phyloP scores from a whole-genome alignment of 768 basidiomycete species.

The Lactarius sp. region DNA sequence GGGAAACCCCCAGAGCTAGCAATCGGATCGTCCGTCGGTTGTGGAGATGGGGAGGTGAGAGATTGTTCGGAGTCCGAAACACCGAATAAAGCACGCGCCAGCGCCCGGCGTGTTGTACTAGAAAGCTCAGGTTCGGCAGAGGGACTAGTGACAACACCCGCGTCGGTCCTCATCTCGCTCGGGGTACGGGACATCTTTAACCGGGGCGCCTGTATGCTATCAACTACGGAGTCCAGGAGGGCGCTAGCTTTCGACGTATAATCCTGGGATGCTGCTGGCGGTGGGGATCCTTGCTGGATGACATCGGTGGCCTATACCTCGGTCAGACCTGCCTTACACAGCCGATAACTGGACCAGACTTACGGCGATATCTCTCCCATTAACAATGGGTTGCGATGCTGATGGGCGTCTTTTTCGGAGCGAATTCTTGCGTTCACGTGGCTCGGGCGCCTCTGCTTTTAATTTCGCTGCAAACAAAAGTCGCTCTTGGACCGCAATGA shows the following conservation, averaged over 20 bases:
- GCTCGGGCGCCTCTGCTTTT: conserved; percentile 52
- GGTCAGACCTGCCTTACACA: not conserved
- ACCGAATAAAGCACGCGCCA: conserved; percentile 76
- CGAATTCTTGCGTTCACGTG: conserved; percentile 62
- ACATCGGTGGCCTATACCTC: conserved; percentile 52
- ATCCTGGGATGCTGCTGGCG: conserved; percentile 38
- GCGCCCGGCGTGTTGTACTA: conserved; percentile 50
- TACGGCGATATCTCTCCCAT: conserved; percentile 44
- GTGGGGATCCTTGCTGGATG: conserved; percentile 41
- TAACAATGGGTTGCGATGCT: conserved; percentile 75
- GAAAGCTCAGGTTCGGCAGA: conserved; percentile 32
- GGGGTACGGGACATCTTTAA: conserved; percentile 18
- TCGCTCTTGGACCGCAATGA: conserved; percentile 69
- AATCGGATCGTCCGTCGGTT: conserved; percentile 8
- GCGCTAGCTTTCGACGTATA: conserved; percentile 58
- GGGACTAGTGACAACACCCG: conserved; percentile 33
- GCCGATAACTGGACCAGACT: conserved; percentile 18
- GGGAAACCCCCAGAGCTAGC: conserved; percentile 45
- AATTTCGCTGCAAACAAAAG: conserved; percentile 58
- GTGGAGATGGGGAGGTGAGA: conserved; percentile 31
- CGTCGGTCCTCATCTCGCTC: conserved; percentile 9
- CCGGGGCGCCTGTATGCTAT: conserved; percentile 40
- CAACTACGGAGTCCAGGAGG: conserved; percentile 57
- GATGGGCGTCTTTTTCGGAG: conserved; percentile 71
- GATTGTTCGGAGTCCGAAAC: conserved; percentile 37